Conservation (phyloP, 2,329 filamentous ascomycete genomes). For the Botrytis fabae region DNA sequence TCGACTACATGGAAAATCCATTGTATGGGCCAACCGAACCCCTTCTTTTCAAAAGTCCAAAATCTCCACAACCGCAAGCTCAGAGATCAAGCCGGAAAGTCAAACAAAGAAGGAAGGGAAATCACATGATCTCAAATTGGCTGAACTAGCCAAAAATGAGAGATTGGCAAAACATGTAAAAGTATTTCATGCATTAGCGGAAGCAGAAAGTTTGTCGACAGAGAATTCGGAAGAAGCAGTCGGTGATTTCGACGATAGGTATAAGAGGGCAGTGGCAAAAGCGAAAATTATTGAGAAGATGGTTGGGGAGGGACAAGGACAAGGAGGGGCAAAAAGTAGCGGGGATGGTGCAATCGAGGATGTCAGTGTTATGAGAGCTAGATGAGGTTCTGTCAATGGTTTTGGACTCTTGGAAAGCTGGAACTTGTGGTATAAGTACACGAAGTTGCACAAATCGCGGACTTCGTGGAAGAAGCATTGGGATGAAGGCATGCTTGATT, state of each 20-base stretch:
- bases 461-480: background rate
- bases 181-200: constrained; percentile 73
- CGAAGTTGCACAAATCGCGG: background rate
- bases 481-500: background rate
- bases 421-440: no score
- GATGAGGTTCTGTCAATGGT: background rate
- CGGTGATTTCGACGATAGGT: constrained; percentile 83
- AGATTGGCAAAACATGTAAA: constrained; percentile 76
- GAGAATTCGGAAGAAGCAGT: constrained; percentile 87
- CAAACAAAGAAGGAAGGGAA: background rate
- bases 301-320: constrained; percentile 46
- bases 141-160: constrained; percentile 54
- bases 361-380: constrained; percentile 41
- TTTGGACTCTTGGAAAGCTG: background rate
- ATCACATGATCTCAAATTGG: constrained; percentile 16
- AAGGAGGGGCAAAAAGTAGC: constrained; percentile 24
- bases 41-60: constrained; percentile 35
- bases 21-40: constrained; percentile 81
- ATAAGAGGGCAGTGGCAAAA: constrained; percentile 82
- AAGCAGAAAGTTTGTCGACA: constrained; percentile 74
- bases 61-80: no score
- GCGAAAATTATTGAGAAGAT: constrained; percentile 81
- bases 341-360: constrained; percentile 50
- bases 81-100: background rate
- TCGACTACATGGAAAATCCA: constrained; percentile 71